Evolutionary conservation across 805 yeast genomes (phyloP).

Genomic region (Yamadazyma insecticola): DNA sequence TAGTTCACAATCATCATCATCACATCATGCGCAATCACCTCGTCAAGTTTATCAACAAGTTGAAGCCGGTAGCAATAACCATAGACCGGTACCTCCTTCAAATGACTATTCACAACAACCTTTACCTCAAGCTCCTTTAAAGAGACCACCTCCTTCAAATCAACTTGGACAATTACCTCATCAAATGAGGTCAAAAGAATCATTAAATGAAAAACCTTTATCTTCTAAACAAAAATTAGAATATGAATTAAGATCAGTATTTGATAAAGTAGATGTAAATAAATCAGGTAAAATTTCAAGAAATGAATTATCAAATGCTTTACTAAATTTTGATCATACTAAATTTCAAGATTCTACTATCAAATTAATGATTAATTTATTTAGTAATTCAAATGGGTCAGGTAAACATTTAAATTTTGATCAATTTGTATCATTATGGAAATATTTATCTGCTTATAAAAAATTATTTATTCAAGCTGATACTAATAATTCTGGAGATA

Average conservation of each 20-base stretch:
- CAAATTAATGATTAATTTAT: constrained; percentile 56
- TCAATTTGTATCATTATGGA: constrained; percentile 67
- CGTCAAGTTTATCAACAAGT: constrained; percentile 4
- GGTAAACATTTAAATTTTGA: constrained; percentile 36
- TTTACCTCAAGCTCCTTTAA: not conserved
- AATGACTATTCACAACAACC: constrained; percentile 1
- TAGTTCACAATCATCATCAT: too few species aligned
- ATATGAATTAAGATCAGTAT: constrained; percentile 43
- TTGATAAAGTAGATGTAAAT: constrained; percentile 52
- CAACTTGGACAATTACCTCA: too few species aligned
- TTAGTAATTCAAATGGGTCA: constrained; percentile 33
- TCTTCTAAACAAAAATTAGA: constrained; percentile 41
- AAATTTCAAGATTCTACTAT: constrained; percentile 59
- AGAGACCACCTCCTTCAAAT: constrained; percentile 5
- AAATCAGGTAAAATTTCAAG: constrained; percentile 52
- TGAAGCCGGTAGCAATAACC: constrained; percentile 12
- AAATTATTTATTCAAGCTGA: constrained; percentile 61
- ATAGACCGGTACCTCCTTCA: constrained; percentile 14
- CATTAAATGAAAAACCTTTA: constrained; percentile 15
- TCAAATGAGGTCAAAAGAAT: constrained; percentile 13
- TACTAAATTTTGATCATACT: constrained; percentile 61
- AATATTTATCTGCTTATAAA: constrained; percentile 62
- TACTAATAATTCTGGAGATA: constrained; percentile 51
- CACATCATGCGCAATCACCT: not conserved
- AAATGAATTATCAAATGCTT: constrained; percentile 52